Percentiles rank a stretch among this genome's conserved stretches.
These are phyloP conservation scores for Aspergillus sp. DNA, from an alignment of 2,329 filamentous ascomycete species.

Conservation along the genomic window DNA sequence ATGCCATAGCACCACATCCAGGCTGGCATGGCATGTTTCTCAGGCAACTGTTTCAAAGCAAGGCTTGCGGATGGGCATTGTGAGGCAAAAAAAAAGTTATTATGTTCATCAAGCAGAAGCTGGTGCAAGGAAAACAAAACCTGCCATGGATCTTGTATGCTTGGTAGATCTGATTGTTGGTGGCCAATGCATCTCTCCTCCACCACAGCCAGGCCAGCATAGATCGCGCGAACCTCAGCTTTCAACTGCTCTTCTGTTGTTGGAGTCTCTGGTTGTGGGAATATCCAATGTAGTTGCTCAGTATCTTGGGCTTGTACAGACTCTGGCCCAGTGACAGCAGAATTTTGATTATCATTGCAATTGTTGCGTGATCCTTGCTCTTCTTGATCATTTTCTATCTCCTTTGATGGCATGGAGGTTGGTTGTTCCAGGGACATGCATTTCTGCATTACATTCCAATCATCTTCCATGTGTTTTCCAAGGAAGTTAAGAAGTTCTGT, in stretches of 20 bases:
- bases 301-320: not conserved
- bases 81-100: slow-evolving; percentile 77
- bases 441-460: not conserved
- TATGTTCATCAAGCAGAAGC: slow-evolving; percentile 71
- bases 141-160: slow-evolving; percentile 66
- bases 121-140: slow-evolving; percentile 73
- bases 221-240: slow-evolving; percentile 59
- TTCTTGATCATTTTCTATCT: not conserved
- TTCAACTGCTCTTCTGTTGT: slow-evolving; percentile 73
- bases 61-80: slow-evolving; percentile 73
- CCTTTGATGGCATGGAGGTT: not conserved
- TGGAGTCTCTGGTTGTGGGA: slow-evolving; percentile 55
- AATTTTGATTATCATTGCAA: not conserved
- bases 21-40: slow-evolving; percentile 83
- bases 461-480: not conserved
- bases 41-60: slow-evolving; percentile 59
- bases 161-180: slow-evolving; percentile 47
- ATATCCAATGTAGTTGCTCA: slow-evolving; percentile 22
- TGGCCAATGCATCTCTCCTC: slow-evolving; percentile 79
- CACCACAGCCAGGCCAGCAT: slow-evolving; percentile 73
- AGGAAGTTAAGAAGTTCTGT: not conserved
- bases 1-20: slow-evolving; percentile 94
- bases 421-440: not conserved
- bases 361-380: not conserved
- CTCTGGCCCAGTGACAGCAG: not conserved